Evolutionary conservation across 2,329 filamentous ascomycete species (phyloP).

Genomic region (Biscogniauxia mediterranea): DNA sequence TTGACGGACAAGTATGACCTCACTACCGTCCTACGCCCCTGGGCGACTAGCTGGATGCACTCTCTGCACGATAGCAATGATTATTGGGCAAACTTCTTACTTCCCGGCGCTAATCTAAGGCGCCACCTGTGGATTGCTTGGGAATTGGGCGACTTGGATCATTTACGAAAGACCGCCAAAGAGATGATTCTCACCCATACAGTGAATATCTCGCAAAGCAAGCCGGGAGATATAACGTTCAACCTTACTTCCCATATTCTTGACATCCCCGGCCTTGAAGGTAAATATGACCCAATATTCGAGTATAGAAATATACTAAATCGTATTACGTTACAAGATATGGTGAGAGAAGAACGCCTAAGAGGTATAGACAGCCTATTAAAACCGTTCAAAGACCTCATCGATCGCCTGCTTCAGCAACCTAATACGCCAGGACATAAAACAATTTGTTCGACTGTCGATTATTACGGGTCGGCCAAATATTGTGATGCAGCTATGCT

Average conservation of each 20-base stretch:
- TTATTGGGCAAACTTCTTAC: no score
- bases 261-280: conserved; percentile 6
- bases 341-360: conserved; percentile 1
- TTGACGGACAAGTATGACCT: conserved; percentile 29
- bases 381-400: background rate
- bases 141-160: conserved; percentile 10
- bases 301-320: background rate
- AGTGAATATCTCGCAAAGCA: no score
- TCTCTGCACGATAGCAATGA: background rate
- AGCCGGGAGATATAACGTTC: no score
- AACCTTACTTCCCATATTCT: background rate
- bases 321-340: conserved; percentile 1
- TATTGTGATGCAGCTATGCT: conserved; percentile 14
- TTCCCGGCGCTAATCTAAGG: background rate
- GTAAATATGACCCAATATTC: conserved; percentile 1
- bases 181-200: background rate
- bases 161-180: background rate
- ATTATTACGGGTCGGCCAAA: background rate
- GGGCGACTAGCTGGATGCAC: conserved; percentile 19
- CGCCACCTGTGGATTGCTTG: conserved; percentile 14
- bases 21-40: conserved; percentile 21
- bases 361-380: background rate
- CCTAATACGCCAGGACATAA: background rate
- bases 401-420: background rate
- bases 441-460: no score